Percentiles rank a stretch among this genome's conserved stretches.
phyloP scores from a whole-genome alignment of 2,329 filamentous ascomycete genomes.

The Beauveria rudraprayagi region DNA sequence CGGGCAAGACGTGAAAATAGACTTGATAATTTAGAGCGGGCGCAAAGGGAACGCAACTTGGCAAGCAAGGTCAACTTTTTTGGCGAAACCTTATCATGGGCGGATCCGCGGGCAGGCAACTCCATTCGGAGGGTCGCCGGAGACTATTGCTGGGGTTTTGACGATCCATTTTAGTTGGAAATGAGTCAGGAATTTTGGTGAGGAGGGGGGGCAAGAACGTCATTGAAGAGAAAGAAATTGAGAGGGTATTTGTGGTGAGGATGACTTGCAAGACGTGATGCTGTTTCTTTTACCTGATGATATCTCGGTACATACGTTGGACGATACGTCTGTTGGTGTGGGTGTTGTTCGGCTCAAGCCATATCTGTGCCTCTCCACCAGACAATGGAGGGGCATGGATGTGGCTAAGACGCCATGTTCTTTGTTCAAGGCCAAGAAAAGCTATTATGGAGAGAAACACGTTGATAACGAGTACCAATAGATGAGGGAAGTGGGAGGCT shows the following conservation, averaged over 20 bases:
- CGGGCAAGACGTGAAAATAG: neutral
- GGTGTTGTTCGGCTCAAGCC: slow-evolving; percentile 6
- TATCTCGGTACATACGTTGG: neutral
- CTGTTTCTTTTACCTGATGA: no score
- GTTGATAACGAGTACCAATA: neutral
- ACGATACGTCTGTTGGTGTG: neutral
- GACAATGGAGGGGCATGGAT: neutral
- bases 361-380: slow-evolving; percentile 3
- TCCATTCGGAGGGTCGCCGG: neutral
- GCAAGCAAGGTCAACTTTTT: no score
- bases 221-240: neutral
- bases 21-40: neutral
- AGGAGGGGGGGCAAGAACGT: neutral
- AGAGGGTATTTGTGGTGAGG: no score
- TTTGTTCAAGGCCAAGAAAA: neutral
- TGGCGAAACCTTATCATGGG: neutral
- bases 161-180: neutral
- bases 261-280: no score
- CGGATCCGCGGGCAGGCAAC: slow-evolving; percentile 7
- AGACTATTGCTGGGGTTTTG: neutral
- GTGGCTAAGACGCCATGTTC: neutral
- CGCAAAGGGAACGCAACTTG: neutral
- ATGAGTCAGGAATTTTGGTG: neutral
- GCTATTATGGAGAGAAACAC: neutral
- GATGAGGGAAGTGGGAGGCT: no score